Base-by-base conservation (phyloP, 2,329 filamentous ascomycete species). In the Coniochaeta sp. region DNA sequence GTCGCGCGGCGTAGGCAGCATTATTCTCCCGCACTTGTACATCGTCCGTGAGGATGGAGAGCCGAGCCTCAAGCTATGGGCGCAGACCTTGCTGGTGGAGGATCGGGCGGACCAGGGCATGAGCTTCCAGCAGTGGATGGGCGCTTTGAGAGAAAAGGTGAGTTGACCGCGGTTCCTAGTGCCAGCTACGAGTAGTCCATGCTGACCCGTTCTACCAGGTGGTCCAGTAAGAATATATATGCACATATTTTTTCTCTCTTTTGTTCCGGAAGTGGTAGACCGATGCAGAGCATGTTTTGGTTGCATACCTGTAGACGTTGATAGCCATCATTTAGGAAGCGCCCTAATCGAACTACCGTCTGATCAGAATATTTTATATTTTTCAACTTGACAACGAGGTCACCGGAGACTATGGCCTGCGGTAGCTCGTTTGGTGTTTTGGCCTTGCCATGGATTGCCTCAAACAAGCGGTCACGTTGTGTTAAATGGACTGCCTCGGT, bases 11-110 rank as follows among this genome's bases (percentile, higher is more conserved):
- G 93, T 95, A 17, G 95, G 95, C 64, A 96, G 91, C 74, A 96
- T 98, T 65, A 85, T 88, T n/a, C 86, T 96, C 63, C 95, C 95
- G 56, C 91, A 96, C 69, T 79, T 99, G 60, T 99, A 98, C 72
- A 83, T 98, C 67, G 89, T 98, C 63, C 87, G 93, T 68, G 93
- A 98, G 74, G 95, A 98, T 70, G 95, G 95, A 58, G 95, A 99
- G 77, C 95, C 95, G 34, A 93, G 90, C 69, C 79, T 99, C 73
- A 93, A 96, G 76, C 79, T 98, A 64, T 99, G 95, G 95, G 95
- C 95, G 52, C 93, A 97, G 80, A 97, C 95, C 50, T 80, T 98
- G 74, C 79, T 99, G 68, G 89, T 99, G 55, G 95, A 99, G 75
- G 95, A 99, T 75, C 83, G 93, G 65, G 91, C 93, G 59, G 95